Base-by-base conservation (phyloP, 768 basidiomycete species). In the Hypholoma sublateritium region DNA sequence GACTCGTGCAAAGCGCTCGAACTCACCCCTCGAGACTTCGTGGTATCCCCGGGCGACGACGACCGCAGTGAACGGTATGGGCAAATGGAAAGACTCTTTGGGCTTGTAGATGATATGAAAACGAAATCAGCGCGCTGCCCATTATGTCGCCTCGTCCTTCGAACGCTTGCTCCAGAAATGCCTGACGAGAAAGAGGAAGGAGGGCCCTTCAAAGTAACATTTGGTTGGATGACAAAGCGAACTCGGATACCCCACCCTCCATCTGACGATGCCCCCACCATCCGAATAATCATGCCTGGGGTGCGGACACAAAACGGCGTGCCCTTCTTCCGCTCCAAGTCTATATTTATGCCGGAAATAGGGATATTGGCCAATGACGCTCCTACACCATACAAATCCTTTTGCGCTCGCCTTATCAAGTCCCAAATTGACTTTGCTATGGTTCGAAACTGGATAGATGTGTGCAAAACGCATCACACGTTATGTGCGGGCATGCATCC, bases 391-490 rank as follows among this genome's bases (percentile, higher is more conserved):
- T 35, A 14, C 5, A 46, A 42, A 49, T 25, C 37, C n/a, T 21
- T 41, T 4, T 34, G 36, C 5, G 4, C 42, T 17, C 46, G 55
- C 2, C 6, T 49, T 11, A 56, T 56, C 11, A 42, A 42, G 4
- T 35, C 42, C 7, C 45, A 56, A 12, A 50, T 56, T 14, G 55
- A 56, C 37, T 56, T 48, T 19, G 22, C 16, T 5, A 56, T 56
- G 41, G 55, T 56, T 13, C 55, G 55, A 25, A 49, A 49, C 24
- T 56, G 55, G 56, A 32, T 61, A 11, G 17, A 22, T 3, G 51
- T 58, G 48, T 61, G 60, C 48, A 39, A 54, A 3, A 17, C 22
- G 1, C 41, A 43, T 19, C 46, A 48, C 14, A n/a, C 6, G 22
- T 16, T 21, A 24, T 48, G 28, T 13, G 17, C 19, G 21, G 46